Evolutionary conservation across 371 early-diverging fungal genomes (phyloP).

Genomic region (Circinella umbellata): DNA sequence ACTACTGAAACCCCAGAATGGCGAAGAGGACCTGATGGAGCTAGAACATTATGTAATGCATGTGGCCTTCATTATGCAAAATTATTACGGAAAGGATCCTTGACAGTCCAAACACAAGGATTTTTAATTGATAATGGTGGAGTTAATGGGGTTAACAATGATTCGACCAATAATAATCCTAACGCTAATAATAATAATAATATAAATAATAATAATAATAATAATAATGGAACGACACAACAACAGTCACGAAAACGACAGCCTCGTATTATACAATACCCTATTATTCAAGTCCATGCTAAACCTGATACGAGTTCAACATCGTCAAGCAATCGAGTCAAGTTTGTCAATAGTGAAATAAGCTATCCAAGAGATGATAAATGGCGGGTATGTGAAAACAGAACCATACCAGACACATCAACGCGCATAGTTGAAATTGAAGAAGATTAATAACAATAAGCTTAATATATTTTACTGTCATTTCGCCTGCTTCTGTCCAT

Average conservation of each 20-base stretch:
- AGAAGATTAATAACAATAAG: constrained; percentile 3
- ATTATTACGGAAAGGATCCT: constrained; percentile 18
- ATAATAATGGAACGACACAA: background rate
- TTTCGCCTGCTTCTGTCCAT: too few species aligned
- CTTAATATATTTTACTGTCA: too few species aligned
- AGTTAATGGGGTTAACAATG: background rate
- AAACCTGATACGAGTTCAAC: background rate
- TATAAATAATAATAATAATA: too few species aligned
- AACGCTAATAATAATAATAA: background rate
- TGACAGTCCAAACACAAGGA: constrained; percentile 13
- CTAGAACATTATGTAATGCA: constrained; percentile 70
- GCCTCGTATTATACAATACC: constrained; percentile 16
- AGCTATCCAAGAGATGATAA: constrained; percentile 5
- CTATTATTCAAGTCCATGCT: constrained; percentile 24
- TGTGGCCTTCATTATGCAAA: constrained; percentile 58
- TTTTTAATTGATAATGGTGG: constrained; percentile 6
- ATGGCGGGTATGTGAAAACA: background rate
- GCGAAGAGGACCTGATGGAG: constrained; percentile 76
- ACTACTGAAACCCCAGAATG: constrained; percentile 71
- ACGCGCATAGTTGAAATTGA: constrained; percentile 12
- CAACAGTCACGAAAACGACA: background rate
- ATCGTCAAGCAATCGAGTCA: background rate
- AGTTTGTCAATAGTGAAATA: constrained; percentile 15
- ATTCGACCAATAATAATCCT: background rate
- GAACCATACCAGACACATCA: background rate